Base-by-base conservation (phyloP, 1,139 yeast species). In the Protomyces gravidus region DNA sequence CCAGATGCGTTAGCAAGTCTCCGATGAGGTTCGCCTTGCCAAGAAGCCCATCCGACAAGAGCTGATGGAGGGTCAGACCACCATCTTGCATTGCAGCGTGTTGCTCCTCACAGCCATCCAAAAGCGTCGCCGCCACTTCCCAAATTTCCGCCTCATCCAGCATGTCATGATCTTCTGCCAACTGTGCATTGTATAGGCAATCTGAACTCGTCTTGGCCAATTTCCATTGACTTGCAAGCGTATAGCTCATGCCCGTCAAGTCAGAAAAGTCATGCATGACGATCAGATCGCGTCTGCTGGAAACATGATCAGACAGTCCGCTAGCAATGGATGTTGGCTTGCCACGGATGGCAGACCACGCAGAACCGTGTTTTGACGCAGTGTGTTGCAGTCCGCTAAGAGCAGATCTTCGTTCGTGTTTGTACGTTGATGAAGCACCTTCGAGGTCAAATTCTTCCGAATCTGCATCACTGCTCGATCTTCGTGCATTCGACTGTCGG, bases 181-280 rank as follows among this genome's bases (percentile, higher is more conserved):
- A 84, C n/a, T 74, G 73, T 2, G 89, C 80, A 69, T 90, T 90
- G 68, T 85, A 81, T 7, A 75, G 71, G 0, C 95, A 89, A 53
- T 88, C 72, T 32, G 76, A 79, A 55, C 78, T 84, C 0, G 94
- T 95, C 57, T 83, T 71, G 0, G 89, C 80, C 50, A 83, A 75
- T 69, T 89, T 90, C 64, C 86, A 92, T 32, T 79, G 74, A 0
- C 19, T 19, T 4, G 96, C 97, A 50, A 90, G 73, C 60, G 86
- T 89, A 68, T 80, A 78, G 64, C 85, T 83, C 28, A 89, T 86
- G 0, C 96, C 96, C 47, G 89, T 77, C 58, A 89, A 72, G 67
- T 84, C 80, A 26, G 80, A 75, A 69, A 85, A 85, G 69, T 89
- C 94, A 62, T 79, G 76, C 2, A 85, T 78, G 1, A 80, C 79